These are phyloP conservation scores for Aspergillus arachidicola DNA, from an alignment of 2,329 filamentous ascomycete genomes.

Conservation along the genomic window DNA sequence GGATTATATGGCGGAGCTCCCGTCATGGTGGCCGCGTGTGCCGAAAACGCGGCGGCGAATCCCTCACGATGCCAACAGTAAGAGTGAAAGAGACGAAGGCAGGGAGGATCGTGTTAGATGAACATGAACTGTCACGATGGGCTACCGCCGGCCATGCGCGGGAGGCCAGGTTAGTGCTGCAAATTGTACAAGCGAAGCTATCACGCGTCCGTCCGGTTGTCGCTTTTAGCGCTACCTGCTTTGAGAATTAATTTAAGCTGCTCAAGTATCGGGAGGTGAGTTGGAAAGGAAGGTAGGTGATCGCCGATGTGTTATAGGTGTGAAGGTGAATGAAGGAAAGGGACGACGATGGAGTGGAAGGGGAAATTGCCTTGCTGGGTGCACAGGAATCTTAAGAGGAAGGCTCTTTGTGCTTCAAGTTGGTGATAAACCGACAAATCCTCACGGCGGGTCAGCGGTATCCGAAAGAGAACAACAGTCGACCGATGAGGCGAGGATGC, in stretches of 20 bases:
- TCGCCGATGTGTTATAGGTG: conserved; percentile 1
- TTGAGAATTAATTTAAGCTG: conserved; percentile 17
- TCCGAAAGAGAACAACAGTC: background rate
- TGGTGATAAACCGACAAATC: background rate
- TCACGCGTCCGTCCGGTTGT: conserved; percentile 21
- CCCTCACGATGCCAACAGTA: conserved; percentile 11
- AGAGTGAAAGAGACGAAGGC: conserved; percentile 10
- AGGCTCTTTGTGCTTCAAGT: conserved; percentile 2
- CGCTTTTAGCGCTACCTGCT: conserved; percentile 16
- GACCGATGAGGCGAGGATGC: background rate
- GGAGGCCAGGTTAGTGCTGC: conserved; percentile 5
- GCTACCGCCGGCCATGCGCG: conserved; percentile 22
- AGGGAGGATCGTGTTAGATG: conserved; percentile 14
- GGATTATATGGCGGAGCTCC: conserved; percentile 49
- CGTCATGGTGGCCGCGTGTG: conserved; percentile 43
- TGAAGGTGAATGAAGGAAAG: background rate
- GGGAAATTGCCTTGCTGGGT: conserved; percentile 1
- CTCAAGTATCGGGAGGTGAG: background rate
- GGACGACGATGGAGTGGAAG: background rate
- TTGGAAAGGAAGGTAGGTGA: conserved; percentile 5
- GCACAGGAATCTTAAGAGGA: background rate
- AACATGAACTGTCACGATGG: conserved; percentile 15
- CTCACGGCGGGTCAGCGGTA: background rate
- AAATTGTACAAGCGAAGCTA: conserved; percentile 14
- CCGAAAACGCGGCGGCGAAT: conserved; percentile 31